Percentiles rank a stretch among this genome's conserved stretches.
phyloP scores from a whole-genome alignment of 805 yeast species.

The Wickerhamomyces chaumierensis region DNA sequence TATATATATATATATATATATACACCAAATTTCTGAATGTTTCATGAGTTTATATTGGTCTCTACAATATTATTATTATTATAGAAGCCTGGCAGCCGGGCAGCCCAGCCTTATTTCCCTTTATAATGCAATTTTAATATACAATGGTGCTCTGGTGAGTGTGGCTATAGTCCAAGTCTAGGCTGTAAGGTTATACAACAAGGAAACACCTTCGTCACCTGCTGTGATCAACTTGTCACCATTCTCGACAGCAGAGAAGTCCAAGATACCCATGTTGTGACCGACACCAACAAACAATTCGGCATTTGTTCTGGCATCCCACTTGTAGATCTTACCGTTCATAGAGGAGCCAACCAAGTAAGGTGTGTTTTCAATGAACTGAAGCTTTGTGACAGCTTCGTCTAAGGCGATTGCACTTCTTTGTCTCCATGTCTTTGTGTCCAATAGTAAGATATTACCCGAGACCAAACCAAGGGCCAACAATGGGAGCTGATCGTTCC shows the following conservation, averaged over 20 bases:
- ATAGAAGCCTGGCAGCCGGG: too few species aligned
- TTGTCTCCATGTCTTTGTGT: constrained; percentile 76
- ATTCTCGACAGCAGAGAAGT: constrained; percentile 57
- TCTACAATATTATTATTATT: too few species aligned
- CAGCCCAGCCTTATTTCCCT: too few species aligned
- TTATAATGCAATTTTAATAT: too few species aligned
- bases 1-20: too few species aligned
- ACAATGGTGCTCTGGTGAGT: too few species aligned
- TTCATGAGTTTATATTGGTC: too few species aligned
- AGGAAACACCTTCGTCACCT: constrained; percentile 92
- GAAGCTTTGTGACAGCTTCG: constrained; percentile 79
- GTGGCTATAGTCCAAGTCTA: not conserved
- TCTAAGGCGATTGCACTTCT: constrained; percentile 58
- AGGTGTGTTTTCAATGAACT: constrained; percentile 49
- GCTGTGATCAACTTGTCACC: constrained; percentile 77
- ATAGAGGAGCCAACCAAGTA: constrained; percentile 60
- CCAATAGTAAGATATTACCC: constrained; percentile 77
- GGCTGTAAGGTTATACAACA: constrained; percentile 28
- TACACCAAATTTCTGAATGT: too few species aligned
- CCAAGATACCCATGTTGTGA: constrained; percentile 89
- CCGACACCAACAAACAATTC: constrained; percentile 75
- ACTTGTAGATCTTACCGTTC: constrained; percentile 78
- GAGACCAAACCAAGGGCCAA: constrained; percentile 85
- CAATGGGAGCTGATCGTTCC: constrained; percentile 57
- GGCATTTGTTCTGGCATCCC: constrained; percentile 83